Conservation (phyloP, 2,329 filamentous ascomycete genomes). For the Trichoderma brevicompactum region DNA sequence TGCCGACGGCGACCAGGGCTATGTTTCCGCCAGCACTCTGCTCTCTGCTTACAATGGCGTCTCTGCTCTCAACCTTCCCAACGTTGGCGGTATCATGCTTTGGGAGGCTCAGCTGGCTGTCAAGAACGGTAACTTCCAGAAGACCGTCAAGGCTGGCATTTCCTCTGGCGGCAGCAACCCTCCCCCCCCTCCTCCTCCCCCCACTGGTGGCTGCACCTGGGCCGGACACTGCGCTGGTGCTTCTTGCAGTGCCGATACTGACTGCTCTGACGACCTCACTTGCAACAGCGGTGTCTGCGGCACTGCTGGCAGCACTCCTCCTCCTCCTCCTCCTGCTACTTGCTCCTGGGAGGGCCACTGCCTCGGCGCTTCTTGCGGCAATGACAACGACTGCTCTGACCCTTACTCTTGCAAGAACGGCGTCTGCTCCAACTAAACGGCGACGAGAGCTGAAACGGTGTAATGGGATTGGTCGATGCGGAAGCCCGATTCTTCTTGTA, state of each 20-base stretch:
- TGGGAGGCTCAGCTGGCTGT: constrained; percentile 65
- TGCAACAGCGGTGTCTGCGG: constrained; percentile 30
- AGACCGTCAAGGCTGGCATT: constrained; percentile 25
- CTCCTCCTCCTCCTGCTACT: constrained; percentile 17
- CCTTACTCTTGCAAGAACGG: constrained; percentile 24
- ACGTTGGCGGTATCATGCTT: constrained; percentile 69
- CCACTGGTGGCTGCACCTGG: constrained; percentile 30
- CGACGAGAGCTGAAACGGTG: not conserved
- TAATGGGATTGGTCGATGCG: not conserved
- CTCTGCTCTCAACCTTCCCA: constrained; percentile 57
- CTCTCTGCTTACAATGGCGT: constrained; percentile 49
- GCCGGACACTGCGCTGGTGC: constrained; percentile 31
- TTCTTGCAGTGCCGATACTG: constrained; percentile 19
- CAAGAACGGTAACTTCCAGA: constrained; percentile 54
- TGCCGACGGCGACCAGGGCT: constrained; percentile 57
- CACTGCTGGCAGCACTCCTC: constrained; percentile 5
- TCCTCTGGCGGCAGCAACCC: not conserved
- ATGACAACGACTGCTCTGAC: constrained; percentile 21
- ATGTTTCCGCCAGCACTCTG: constrained; percentile 51
- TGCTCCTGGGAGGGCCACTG: constrained; percentile 25
- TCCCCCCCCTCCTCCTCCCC: constrained; percentile 3
- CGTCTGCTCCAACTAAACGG: constrained; percentile 19
- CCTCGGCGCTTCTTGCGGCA: constrained; percentile 15
- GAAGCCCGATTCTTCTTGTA: constrained; percentile 7
- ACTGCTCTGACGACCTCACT: constrained; percentile 32